Base-by-base conservation (phyloP, 208 protist genomes). In the Acanthamoeba sp. region DNA sequence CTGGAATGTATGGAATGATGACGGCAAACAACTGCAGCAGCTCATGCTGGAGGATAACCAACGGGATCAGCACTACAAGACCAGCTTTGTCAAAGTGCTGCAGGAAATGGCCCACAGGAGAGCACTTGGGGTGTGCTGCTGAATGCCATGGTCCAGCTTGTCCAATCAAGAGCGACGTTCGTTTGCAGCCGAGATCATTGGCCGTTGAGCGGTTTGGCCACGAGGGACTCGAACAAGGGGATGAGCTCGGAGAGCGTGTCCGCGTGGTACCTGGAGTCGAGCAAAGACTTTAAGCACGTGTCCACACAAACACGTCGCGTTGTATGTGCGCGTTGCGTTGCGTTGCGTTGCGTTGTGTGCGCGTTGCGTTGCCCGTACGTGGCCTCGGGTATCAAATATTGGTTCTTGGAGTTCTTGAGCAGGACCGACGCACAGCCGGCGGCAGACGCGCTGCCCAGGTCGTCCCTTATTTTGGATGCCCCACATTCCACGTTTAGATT, bases 171-270 rank as follows among this genome's bases (percentile, higher is more conserved):
- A n/a, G n/a, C n/a, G n/a, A n/a, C n/a, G n/a, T n/a, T n/a, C n/a
- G n/a, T n/a, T n/a, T n/a, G n/a, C n/a, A n/a, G n/a, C n/a, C n/a
- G n/a, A n/a, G 52, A 57, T 62, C 55, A 62, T 62, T 69, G n/a
- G 62, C 1, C 2, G 62, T 32, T 69, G 36, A 80, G 69, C 5
- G 69, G 69, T 27, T 27, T 80, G 69, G 69, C 69, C 34, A 87
- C 48, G 29, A 87, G 78, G 42, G 78, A 87, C 48, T 87, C 78
- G 45, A 87, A 87, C 78, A 87, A 7, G 45, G 78, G 78, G 27
- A 87, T 87, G 18, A 87, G 45, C 38, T 87, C 78, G 4, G 78
- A 50, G 16, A 87, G 45, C n/a, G 38, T 62, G 42, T 87, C 78
- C 27, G 34, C 78, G 29, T 87, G 78, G 78, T 87, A 59, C 12